Conservation (phyloP, 306 rosid genomes). For the Cicer arietinum region DNA sequence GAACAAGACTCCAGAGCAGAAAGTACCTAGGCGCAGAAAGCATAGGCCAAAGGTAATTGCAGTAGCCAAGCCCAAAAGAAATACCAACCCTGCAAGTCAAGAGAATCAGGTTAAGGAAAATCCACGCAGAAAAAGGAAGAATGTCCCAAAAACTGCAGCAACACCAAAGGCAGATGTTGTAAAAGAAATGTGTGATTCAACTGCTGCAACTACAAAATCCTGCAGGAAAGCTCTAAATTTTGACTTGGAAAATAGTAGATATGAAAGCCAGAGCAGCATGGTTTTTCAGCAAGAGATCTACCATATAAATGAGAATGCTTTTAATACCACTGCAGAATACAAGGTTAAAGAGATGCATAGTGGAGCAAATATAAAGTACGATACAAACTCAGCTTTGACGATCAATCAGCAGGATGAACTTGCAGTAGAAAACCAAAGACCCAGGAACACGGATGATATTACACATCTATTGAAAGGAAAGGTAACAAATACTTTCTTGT, state of each 20-base stretch:
- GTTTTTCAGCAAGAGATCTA: slow-evolving; percentile 53
- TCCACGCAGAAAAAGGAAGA: slow-evolving; percentile 67
- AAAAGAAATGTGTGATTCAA: slow-evolving; percentile 41
- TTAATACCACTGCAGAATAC: slow-evolving; percentile 40
- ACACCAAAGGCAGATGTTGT: slow-evolving; percentile 51
- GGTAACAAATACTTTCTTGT: slow-evolving; percentile 34
- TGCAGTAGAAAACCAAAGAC: slow-evolving; percentile 47
- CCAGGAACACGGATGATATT: slow-evolving; percentile 39
- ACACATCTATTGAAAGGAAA: slow-evolving; percentile 44
- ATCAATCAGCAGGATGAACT: slow-evolving; percentile 39
- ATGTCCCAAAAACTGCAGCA: slow-evolving; percentile 51
- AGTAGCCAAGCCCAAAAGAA: slow-evolving; percentile 71
- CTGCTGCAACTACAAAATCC: slow-evolving; percentile 49
- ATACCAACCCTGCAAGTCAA: slow-evolving; percentile 53
- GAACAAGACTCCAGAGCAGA: slow-evolving; percentile 77
- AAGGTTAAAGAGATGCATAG: slow-evolving; percentile 41
- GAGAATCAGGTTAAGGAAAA: slow-evolving; percentile 53
- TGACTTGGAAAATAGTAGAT: slow-evolving; percentile 57
- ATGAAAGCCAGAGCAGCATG: slow-evolving; percentile 47
- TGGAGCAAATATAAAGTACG: slow-evolving; percentile 39
- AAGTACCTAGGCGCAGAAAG: slow-evolving; percentile 69
- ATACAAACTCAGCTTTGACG: slow-evolving; percentile 44
- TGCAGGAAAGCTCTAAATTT: slow-evolving; percentile 70
- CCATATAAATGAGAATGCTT: slow-evolving; percentile 45
- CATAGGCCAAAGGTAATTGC: slow-evolving; percentile 91